Percentiles rank a stretch among this genome's conserved stretches.
These are phyloP conservation scores for Chenopodium album DNA, from an alignment of 148 eudicot species.

Conservation along the genomic window DNA sequence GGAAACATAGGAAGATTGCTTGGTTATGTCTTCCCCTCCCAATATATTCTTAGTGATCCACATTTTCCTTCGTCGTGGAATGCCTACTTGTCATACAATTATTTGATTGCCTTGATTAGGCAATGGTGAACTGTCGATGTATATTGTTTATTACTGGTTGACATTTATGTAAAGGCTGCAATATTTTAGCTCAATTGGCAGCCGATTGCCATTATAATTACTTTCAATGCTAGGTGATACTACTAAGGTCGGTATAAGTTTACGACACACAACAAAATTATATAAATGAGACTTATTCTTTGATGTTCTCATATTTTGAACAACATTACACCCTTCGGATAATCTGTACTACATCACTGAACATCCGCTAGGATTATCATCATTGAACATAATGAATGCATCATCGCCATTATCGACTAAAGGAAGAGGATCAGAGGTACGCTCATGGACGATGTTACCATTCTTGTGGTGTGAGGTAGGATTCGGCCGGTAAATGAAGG, in stretches of 20 bases:
- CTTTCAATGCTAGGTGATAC: not conserved
- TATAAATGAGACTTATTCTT: not conserved
- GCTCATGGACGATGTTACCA: constrained; percentile 41
- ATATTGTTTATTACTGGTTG: not conserved
- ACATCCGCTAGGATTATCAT: constrained; percentile 54
- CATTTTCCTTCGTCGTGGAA: not conserved
- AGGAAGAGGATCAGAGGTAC: constrained; percentile 25
- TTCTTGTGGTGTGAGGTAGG: constrained; percentile 43
- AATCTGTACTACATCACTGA: constrained; percentile 41
- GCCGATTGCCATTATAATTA: not conserved
- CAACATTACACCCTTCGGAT: not conserved
- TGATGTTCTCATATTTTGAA: not conserved
- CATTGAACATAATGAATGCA: constrained; percentile 42
- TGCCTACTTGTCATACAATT: not conserved
- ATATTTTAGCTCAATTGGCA: not conserved
- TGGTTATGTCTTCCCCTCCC: not conserved
- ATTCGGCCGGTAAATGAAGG: constrained; percentile 19
- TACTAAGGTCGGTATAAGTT: not conserved
- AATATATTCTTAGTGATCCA: not conserved
- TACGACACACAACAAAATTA: no score
- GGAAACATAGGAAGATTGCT: not conserved
- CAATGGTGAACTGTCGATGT: not conserved
- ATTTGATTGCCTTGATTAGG: not conserved
- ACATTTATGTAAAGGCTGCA: not conserved
- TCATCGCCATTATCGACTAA: constrained; percentile 19